Conservation (phyloP, 805 yeast species). For the Isabelozyma pseudorhagii region DNA sequence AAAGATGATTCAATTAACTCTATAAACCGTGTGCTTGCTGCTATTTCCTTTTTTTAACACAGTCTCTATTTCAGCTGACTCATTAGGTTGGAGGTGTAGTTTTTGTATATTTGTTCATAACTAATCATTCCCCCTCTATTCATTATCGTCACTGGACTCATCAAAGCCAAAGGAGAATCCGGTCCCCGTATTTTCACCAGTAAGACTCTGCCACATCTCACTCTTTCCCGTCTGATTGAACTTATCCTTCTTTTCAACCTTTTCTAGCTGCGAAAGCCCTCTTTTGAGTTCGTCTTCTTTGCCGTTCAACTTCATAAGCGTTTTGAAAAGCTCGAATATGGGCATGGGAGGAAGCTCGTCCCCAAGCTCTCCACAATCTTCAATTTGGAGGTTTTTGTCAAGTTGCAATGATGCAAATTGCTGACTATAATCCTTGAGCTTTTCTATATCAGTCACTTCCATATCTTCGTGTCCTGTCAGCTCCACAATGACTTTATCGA, state of each 20-base stretch:
- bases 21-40: no score
- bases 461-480: constrained; percentile 1
- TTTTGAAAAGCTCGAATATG: constrained; percentile 58
- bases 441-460: constrained; percentile 5
- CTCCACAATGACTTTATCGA: constrained; percentile 19
- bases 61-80: no score
- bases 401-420: constrained; percentile 20
- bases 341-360: constrained; percentile 46
- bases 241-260: constrained; percentile 25
- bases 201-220: constrained; percentile 52
- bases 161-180: constrained; percentile 28
- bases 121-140: constrained; percentile 5
- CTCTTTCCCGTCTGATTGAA: constrained; percentile 34
- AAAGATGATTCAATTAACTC: no score
- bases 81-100: no score
- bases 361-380: constrained; percentile 62
- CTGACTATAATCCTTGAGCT: constrained; percentile 24
- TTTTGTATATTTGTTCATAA: no score
- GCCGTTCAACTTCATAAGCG: constrained; percentile 42
- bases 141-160: constrained; percentile 16
- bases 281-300: constrained; percentile 27
- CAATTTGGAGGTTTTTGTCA: constrained; percentile 33
- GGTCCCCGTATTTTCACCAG: constrained; percentile 7
- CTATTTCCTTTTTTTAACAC: no score
- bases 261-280: constrained; percentile 29